These are phyloP conservation scores for Plantago major DNA, from an alignment of 257 asterid species.

Conservation along the genomic window DNA sequence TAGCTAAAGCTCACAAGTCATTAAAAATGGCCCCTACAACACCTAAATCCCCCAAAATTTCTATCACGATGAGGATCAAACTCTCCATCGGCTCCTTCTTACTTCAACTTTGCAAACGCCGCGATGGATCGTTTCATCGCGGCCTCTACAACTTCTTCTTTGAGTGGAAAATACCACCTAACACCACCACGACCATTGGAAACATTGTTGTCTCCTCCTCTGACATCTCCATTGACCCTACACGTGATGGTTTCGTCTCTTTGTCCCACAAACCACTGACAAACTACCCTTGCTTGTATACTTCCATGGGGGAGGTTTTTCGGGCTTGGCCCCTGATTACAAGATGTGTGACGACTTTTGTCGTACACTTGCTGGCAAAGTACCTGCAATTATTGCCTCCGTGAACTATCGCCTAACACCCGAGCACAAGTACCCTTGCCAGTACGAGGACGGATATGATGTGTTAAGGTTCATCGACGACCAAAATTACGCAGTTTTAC, in stretches of 20 bases:
- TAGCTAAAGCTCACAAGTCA: background rate
- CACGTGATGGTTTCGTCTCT: constrained; percentile 26
- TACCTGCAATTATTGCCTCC: constrained; percentile 14
- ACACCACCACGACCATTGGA: background rate
- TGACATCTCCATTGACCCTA: constrained; percentile 16
- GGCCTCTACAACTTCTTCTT: constrained; percentile 14
- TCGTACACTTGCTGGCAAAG: background rate
- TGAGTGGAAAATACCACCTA: constrained; percentile 3
- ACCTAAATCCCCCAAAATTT: constrained; percentile 13
- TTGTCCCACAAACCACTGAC: constrained; percentile 4
- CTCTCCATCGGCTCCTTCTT: constrained; percentile 3
- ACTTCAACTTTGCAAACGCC: background rate
- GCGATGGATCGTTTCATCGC: constrained; percentile 15
- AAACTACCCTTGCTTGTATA: constrained; percentile 20
- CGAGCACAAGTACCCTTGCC: constrained; percentile 21
- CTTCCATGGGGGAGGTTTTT: constrained; percentile 27
- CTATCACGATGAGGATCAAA: constrained; percentile 12
- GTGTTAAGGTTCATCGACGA: constrained; percentile 22
- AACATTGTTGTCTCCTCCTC: background rate
- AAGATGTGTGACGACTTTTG: constrained; percentile 10
- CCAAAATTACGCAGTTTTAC: constrained; percentile 18
- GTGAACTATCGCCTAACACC: constrained; percentile 27
- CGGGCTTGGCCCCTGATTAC: constrained; percentile 8
- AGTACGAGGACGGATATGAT: constrained; percentile 23
- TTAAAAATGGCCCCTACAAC: constrained; percentile 6